phyloP scores from a whole-genome alignment of 345 rosid genomes.

The Anacardium occidentale region DNA sequence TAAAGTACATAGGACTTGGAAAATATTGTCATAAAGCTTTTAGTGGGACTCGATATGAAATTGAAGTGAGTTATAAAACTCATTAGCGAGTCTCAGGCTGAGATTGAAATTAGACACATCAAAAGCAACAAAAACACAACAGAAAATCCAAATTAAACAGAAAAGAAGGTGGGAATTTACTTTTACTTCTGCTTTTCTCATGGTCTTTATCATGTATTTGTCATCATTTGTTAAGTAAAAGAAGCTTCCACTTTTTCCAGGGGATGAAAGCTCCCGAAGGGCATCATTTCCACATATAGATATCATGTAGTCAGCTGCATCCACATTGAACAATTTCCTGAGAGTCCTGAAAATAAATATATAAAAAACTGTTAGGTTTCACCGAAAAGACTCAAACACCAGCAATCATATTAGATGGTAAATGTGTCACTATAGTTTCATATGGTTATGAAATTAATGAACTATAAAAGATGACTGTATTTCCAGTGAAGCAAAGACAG shows the following conservation, averaged over 20 bases:
- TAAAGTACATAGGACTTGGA: not conserved
- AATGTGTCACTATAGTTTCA: not conserved
- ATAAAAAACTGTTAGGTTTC: conserved; percentile 17
- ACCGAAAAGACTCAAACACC: not conserved
- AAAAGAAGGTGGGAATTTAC: conserved; percentile 31
- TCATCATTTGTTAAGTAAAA: conserved; percentile 93
- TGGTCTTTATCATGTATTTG: conserved; percentile 93
- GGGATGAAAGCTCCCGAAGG: conserved; percentile 94
- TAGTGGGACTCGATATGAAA: not conserved
- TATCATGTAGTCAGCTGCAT: conserved; percentile 96
- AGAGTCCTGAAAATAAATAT: conserved; percentile 64
- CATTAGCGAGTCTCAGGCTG: not conserved
- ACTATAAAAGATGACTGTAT: not conserved
- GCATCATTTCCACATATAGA: conserved; percentile 95
- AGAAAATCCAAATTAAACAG: not conserved
- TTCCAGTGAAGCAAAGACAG: not conserved
- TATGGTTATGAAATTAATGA: not conserved
- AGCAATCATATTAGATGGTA: not conserved
- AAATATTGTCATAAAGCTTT: not conserved
- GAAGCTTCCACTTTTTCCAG: conserved; percentile 97
- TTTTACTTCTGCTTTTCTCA: conserved; percentile 96
- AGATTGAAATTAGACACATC: not conserved
- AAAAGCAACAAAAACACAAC: not conserved
- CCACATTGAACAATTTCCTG: conserved; percentile 82
- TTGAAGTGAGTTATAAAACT: not conserved